Conservation (phyloP, 2,329 filamentous ascomycete genomes). For the Hypoxylon sp. region DNA sequence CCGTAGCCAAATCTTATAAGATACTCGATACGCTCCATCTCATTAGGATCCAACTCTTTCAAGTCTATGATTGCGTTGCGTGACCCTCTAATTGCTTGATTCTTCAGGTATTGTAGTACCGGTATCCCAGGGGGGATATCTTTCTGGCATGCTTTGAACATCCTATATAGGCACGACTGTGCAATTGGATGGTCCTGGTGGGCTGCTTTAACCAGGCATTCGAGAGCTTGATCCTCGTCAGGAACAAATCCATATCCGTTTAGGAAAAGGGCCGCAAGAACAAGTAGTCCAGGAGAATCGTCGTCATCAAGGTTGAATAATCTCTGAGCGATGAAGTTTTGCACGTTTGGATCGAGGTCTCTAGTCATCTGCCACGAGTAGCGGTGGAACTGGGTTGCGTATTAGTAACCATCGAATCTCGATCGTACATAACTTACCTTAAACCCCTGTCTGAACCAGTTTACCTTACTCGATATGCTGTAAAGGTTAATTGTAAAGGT, state of each 20-base stretch:
- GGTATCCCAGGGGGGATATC: background rate
- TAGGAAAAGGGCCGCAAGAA: background rate
- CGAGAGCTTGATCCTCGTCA: constrained; percentile 1
- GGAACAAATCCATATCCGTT: constrained; percentile 4
- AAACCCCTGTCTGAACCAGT: constrained; percentile 1
- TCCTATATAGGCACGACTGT: constrained; percentile 3
- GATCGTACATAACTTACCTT: background rate
- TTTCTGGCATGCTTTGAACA: constrained; percentile 10
- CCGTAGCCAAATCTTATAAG: constrained; percentile 5
- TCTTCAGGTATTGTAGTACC: constrained; percentile 2
- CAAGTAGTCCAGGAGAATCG: background rate
- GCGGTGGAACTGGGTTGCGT: background rate
- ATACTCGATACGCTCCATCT: background rate
- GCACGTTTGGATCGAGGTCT: constrained; percentile 1
- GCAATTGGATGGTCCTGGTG: background rate
- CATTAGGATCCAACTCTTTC: background rate
- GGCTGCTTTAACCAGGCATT: background rate
- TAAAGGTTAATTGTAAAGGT: background rate
- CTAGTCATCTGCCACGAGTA: constrained; percentile 8
- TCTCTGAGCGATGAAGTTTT: background rate
- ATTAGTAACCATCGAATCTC: background rate
- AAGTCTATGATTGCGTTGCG: constrained; percentile 8
- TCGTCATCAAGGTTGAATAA: background rate
- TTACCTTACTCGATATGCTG: background rate
- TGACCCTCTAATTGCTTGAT: constrained; percentile 4